phyloP scores from a whole-genome alignment of 179 eudicot species.

The Carnegiea gigantea region DNA sequence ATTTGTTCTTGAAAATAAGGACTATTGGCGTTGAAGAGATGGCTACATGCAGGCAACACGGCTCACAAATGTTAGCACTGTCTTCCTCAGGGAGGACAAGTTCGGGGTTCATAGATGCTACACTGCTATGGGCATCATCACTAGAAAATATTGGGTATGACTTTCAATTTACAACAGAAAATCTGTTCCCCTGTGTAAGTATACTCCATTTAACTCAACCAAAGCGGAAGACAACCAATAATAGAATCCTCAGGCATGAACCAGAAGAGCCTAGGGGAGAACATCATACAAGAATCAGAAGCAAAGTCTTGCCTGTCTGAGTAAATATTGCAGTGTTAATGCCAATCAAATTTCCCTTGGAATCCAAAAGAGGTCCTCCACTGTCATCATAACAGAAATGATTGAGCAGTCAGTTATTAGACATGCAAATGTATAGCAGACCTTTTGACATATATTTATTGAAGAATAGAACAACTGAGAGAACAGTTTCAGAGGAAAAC shows the following conservation, averaged over 20 bases:
- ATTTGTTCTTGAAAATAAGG: no score
- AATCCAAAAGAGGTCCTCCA: constrained; percentile 94
- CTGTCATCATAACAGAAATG: constrained; percentile 42
- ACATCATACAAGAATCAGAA: constrained; percentile 2
- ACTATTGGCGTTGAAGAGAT: no score
- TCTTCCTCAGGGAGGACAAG: no score
- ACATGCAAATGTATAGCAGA: not conserved
- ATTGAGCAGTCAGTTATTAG: constrained; percentile 7
- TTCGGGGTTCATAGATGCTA: no score
- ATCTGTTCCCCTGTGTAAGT: no score
- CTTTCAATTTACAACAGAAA: no score
- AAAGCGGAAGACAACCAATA: no score
- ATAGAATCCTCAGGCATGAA: not conserved
- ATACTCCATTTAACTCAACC: no score
- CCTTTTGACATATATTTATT: not conserved
- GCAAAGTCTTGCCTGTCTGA: constrained; percentile 65
- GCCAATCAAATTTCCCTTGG: constrained; percentile 92
- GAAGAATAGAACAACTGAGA: not conserved
- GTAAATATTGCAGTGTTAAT: constrained; percentile 97
- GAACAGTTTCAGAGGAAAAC: not conserved
- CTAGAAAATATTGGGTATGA: no score
- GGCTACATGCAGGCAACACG: no score
- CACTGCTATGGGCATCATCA: no score
- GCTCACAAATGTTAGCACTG: no score
- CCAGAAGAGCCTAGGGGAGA: not conserved